Base-by-base conservation (phyloP, 306 rosid genomes). In the Neltuma alba region DNA sequence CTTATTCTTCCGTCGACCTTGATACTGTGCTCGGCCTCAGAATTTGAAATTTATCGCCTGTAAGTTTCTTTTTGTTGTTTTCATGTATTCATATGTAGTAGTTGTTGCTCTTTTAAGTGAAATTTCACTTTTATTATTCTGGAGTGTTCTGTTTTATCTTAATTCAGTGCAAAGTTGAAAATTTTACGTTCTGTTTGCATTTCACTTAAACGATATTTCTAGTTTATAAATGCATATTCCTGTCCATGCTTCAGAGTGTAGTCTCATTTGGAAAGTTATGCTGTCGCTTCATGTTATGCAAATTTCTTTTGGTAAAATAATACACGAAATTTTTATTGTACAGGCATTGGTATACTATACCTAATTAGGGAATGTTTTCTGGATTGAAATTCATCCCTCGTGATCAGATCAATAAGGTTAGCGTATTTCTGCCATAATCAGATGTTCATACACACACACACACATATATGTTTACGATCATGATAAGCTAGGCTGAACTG, bases 301-400 rank as follows among this genome's bases (percentile, higher is more conserved):
- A 23, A 23, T 69, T 60, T 69, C 38, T 57, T 25, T 2, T 25
- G 31, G 14, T 25, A 23, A 60, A 25, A 38, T 33, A 74, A 30
- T 28, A 6, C 40, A 15, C n/a, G 13, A 11, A 30, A 12, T 6
- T 28, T 16, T 23, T 38, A 20, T 44, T 70, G 23, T 61, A 34
- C 78, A 70, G 87, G 74, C 63, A 27, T 58, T 78, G 68, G 27
- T 30, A 21, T 34, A 21, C 28, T 75, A 20, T 41, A 70, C 64
- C 54, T 69, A 62, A 23, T 28, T 69, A 18, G 63, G 67, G 67
- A 81, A 87, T 87, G 90, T 66, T 87, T 84, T 84, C 86, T 18
- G 83, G 85, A 23, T 76, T 87, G 52, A 87, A 87, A 36, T 81
- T 87, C 70, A 79, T 87, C 78, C 84, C 86, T 10, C 90, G 88